phyloP scores from a whole-genome alignment of 768 basidiomycete species.

The Podaxis mareebaensis region DNA sequence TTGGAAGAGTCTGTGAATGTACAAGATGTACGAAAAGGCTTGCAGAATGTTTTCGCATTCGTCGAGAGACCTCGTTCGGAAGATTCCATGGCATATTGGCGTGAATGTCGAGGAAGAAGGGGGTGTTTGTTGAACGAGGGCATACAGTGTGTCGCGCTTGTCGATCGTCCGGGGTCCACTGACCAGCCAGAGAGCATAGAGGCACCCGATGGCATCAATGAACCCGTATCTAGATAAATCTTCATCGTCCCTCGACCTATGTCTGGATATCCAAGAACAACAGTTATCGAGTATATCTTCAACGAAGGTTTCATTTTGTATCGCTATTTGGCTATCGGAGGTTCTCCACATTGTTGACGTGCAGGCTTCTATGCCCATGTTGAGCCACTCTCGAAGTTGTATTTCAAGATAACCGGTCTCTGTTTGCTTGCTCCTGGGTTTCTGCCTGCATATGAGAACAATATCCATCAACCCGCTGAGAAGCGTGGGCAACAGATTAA shows the following conservation, averaged over 20 bases:
- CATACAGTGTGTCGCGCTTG: constrained; percentile 1
- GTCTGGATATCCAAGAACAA: not conserved
- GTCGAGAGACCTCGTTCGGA: constrained; percentile 11
- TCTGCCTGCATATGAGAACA: not conserved
- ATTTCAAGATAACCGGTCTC: not conserved
- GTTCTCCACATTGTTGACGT: not conserved
- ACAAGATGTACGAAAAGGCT: constrained; percentile 30
- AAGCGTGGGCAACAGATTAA: not conserved
- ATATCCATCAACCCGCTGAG: not conserved
- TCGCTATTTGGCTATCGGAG: not conserved
- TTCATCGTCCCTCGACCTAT: not conserved
- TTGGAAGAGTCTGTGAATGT: constrained; percentile 32
- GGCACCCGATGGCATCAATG: not conserved
- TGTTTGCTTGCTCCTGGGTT: not conserved
- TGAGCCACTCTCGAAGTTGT: constrained; percentile 14
- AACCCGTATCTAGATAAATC: not conserved
- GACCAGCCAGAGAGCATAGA: constrained; percentile 13
- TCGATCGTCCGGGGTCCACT: not conserved
- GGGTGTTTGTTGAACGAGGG: not conserved
- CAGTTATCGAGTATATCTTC: not conserved
- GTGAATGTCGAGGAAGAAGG: constrained; percentile 20
- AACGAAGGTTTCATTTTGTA: not conserved
- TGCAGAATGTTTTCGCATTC: constrained; percentile 22
- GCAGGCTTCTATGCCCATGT: not conserved
- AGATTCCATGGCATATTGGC: constrained; percentile 5